Evolutionary conservation across 2,329 filamentous ascomycete genomes (phyloP).

Genomic region (Penicillium concentricum): DNA sequence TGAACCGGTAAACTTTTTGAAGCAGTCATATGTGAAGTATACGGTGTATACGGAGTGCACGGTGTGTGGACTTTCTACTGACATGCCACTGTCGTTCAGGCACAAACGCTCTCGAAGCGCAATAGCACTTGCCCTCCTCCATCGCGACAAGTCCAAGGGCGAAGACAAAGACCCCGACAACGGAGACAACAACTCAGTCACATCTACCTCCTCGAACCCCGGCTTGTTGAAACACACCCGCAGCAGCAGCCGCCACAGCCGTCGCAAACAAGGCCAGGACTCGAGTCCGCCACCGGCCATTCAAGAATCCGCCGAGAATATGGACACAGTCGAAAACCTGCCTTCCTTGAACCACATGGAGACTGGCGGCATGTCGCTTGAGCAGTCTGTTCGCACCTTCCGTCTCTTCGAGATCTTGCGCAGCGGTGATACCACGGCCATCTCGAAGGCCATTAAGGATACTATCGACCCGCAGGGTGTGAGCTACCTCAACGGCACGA

Average conservation of each 20-base stretch:
- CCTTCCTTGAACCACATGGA: constrained; percentile 34
- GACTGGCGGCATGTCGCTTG: constrained; percentile 59
- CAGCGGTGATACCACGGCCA: constrained; percentile 84
- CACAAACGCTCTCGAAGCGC: constrained; percentile 57
- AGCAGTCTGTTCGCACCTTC: constrained; percentile 93
- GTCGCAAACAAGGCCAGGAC: constrained; percentile 30
- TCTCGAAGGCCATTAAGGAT: constrained; percentile 75
- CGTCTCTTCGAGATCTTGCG: constrained; percentile 89
- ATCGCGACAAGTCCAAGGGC: constrained; percentile 52
- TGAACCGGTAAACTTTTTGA: background rate
- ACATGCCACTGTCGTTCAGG: constrained; percentile 32
- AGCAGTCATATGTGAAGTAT: constrained; percentile 17
- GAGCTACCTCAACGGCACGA: constrained; percentile 64
- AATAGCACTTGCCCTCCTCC: constrained; percentile 54
- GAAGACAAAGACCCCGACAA: constrained; percentile 36
- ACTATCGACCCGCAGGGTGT: constrained; percentile 52
- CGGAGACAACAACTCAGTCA: constrained; percentile 26
- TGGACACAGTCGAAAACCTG: constrained; percentile 32
- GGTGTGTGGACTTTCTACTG: constrained; percentile 15
- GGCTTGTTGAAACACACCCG: constrained; percentile 31
- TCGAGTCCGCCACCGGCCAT: constrained; percentile 17
- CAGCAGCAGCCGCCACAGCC: constrained; percentile 31
- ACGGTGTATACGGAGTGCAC: background rate
- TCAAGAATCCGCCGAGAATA: constrained; percentile 29
- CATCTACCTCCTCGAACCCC: constrained; percentile 28